phyloP scores from a whole-genome alignment of 2,329 filamentous ascomycete genomes.

The Dothiorella sarmentorum region DNA sequence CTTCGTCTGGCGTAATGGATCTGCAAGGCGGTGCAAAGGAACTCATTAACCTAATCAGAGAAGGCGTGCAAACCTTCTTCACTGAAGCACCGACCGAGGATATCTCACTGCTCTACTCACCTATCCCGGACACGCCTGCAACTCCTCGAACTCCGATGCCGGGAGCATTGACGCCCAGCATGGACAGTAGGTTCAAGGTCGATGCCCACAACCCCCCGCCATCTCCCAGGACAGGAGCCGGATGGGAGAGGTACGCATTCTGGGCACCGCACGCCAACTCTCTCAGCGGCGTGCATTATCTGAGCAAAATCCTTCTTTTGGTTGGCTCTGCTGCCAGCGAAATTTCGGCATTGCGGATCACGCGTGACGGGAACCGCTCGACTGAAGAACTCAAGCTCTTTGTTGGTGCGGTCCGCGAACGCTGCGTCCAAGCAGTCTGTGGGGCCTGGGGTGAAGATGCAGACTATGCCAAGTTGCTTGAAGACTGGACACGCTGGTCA shows the following conservation, averaged over 20 bases:
- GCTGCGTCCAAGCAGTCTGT: conserved; percentile 80
- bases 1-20: conserved; percentile 64
- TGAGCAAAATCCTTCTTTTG: conserved; percentile 75
- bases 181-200: conserved; percentile 73
- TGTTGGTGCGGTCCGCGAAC: conserved; percentile 75
- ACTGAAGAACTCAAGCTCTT: conserved; percentile 72
- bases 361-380: conserved; percentile 54
- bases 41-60: conserved; percentile 77
- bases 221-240: conserved; percentile 69
- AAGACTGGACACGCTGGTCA: conserved; percentile 84
- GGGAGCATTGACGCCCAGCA: conserved; percentile 57
- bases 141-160: conserved; percentile 58
- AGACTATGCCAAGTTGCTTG: conserved; percentile 85
- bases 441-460: conserved; percentile 91
- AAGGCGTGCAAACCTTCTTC: conserved; percentile 78
- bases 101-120: conserved; percentile 81
- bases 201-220: conserved; percentile 76
- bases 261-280: conserved; percentile 95
- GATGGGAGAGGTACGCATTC: conserved; percentile 93
- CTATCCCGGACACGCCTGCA: conserved; percentile 65
- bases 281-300: conserved; percentile 84
- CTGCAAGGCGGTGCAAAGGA: conserved; percentile 76
- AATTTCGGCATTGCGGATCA: conserved; percentile 70
- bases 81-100: conserved; percentile 86
- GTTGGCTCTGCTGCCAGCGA: conserved; percentile 86